A percentile compares a stretch with the other conserved stretches of the same genome.
These are phyloP conservation scores for Globisporangium perplexum DNA, from an alignment of 352 stramenopile species.

Conservation along the genomic window DNA sequence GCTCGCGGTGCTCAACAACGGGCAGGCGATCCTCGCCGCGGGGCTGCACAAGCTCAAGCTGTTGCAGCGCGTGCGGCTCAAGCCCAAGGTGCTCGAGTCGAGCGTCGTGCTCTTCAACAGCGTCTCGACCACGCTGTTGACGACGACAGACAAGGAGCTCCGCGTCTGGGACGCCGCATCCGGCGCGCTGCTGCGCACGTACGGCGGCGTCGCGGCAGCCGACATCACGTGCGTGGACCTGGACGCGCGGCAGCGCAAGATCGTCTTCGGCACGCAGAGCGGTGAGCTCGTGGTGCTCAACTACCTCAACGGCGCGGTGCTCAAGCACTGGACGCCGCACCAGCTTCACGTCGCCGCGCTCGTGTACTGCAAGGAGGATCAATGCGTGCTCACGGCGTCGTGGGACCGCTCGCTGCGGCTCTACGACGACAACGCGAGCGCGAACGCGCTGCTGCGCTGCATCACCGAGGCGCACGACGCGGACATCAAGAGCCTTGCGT, in stretches of 20 bases:
- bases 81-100: constrained; percentile 50
- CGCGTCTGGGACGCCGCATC: constrained; percentile 64
- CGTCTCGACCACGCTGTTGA: constrained; percentile 58
- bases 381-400: constrained; percentile 63
- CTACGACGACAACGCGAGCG: constrained; percentile 57
- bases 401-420: constrained; percentile 71
- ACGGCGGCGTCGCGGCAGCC: constrained; percentile 35
- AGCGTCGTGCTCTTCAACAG: constrained; percentile 66
- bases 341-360: constrained; percentile 54
- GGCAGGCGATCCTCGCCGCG: constrained; percentile 47
- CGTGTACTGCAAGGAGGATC: constrained; percentile 74
- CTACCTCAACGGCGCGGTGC: constrained; percentile 65
- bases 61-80: constrained; percentile 56
- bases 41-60: constrained; percentile 70
- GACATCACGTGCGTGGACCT: constrained; percentile 75
- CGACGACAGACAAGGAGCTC: constrained; percentile 60
- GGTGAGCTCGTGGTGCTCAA: constrained; percentile 67
- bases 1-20: constrained; percentile 55
- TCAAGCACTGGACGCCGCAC: constrained; percentile 62
- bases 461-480: constrained; percentile 64
- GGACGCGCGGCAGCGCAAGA: constrained; percentile 61
- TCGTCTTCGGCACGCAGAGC: constrained; percentile 60
- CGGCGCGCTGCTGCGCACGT: constrained; percentile 50
- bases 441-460: constrained; percentile 57
- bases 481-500: constrained; percentile 76